phyloP scores from a whole-genome alignment of 75 land plant genomes.

The Azolla pinnata region DNA sequence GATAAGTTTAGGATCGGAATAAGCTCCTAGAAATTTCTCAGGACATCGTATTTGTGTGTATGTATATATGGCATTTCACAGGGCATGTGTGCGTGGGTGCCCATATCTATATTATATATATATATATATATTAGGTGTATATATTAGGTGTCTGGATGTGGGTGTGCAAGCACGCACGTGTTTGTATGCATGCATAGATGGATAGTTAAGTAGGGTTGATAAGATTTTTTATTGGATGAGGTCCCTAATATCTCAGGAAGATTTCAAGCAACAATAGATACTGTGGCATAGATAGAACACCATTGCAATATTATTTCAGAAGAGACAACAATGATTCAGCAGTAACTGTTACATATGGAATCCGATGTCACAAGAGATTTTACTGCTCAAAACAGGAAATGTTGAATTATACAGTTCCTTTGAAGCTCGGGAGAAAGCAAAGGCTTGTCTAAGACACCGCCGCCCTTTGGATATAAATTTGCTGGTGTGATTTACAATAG shows the following conservation, averaged over 20 bases:
- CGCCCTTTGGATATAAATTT: background rate
- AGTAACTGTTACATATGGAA: too few species aligned
- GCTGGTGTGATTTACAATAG: background rate
- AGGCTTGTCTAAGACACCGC: too few species aligned
- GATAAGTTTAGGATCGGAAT: too few species aligned
- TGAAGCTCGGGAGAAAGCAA: too few species aligned
- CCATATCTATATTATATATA: background rate
- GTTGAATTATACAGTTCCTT: too few species aligned
- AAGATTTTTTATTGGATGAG: background rate
- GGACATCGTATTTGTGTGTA: background rate
- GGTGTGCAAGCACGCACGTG: background rate
- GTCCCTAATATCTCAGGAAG: background rate
- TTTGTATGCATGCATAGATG: background rate
- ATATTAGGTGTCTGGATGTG: background rate
- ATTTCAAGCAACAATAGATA: background rate
- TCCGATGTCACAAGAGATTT: too few species aligned
- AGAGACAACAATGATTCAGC: too few species aligned
- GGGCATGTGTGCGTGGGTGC: background rate
- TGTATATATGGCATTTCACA: background rate
- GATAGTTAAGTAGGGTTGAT: background rate
- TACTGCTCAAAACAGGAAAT: too few species aligned
- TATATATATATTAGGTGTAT: background rate
- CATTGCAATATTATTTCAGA: too few species aligned
- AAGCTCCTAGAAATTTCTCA: too few species aligned
- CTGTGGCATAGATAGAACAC: background rate